Conservation (phyloP, 306 rosid species). For the Vicia sativa region DNA sequence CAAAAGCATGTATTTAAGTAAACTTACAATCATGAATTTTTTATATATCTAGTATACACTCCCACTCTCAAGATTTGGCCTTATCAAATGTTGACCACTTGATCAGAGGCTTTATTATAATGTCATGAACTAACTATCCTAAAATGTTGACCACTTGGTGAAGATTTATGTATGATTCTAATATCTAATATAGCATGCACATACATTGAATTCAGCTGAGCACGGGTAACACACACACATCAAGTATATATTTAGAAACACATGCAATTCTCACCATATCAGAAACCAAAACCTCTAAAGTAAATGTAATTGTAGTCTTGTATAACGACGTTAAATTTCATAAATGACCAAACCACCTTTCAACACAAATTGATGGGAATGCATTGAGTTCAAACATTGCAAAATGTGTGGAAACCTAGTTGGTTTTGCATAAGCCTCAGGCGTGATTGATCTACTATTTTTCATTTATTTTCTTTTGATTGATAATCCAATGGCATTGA, state of each 20-base stretch:
- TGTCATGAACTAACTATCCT: neutral
- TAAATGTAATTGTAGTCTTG: slow-evolving; percentile 9
- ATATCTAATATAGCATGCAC: neutral
- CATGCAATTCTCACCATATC: slow-evolving; percentile 12
- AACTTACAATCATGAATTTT: slow-evolving; percentile 1
- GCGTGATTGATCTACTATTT: neutral
- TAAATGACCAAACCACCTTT: slow-evolving; percentile 13
- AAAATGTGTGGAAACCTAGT: neutral
- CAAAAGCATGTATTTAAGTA: neutral
- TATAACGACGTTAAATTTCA: neutral
- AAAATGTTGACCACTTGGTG: neutral
- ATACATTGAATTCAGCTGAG: neutral
- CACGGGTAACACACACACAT: neutral
- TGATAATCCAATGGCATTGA: slow-evolving; percentile 5
- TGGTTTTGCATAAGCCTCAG: slow-evolving; percentile 19
- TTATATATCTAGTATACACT: neutral
- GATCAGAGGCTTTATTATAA: neutral
- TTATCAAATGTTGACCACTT: slow-evolving; percentile 9
- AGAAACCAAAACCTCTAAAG: slow-evolving; percentile 6
- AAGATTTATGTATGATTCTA: neutral
- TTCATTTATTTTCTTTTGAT: neutral
- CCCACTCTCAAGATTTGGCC: neutral
- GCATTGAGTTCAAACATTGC: neutral
- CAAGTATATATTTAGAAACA: neutral
- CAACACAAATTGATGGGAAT: slow-evolving; percentile 14